These are phyloP conservation scores for Physcomitrellopsis africana DNA, from an alignment of 225 moss, liverwort and hornwort genomes.

Conservation along the genomic window DNA sequence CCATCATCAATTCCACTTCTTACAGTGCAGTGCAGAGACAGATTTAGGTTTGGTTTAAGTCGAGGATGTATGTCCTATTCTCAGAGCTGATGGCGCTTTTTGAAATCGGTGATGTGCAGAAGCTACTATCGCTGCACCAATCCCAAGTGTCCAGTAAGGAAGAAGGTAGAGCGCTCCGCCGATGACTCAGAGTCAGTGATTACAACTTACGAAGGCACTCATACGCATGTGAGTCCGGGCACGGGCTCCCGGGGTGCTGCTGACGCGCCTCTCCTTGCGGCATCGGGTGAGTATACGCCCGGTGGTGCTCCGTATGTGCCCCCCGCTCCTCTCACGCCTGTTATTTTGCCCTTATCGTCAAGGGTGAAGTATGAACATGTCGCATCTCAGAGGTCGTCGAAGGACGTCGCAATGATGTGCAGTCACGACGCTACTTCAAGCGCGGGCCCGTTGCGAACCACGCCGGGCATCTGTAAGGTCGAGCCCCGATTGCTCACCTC, in stretches of 20 bases:
- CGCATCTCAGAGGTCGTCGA: not conserved
- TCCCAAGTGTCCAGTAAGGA: constrained; percentile 67
- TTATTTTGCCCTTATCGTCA: constrained; percentile 3
- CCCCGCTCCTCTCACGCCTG: constrained; percentile 7
- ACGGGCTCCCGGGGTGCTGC: constrained; percentile 51
- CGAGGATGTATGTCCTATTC: not conserved
- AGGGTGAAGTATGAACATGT: constrained; percentile 37
- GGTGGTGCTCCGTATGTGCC: constrained; percentile 60
- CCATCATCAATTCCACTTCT: too few species aligned
- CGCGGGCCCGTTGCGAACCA: constrained; percentile 30
- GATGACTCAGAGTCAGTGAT: constrained; percentile 60
- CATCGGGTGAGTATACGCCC: constrained; percentile 50
- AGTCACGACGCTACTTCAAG: constrained; percentile 14
- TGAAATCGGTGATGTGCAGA: constrained; percentile 21
- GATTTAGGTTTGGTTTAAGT: not conserved
- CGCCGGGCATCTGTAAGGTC: constrained; percentile 22
- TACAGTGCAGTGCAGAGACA: too few species aligned
- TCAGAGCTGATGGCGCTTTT: not conserved
- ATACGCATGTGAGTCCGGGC: constrained; percentile 57
- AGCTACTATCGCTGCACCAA: constrained; percentile 70
- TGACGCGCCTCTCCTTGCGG: constrained; percentile 55
- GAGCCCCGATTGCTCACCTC: constrained; percentile 15
- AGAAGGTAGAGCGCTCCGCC: constrained; percentile 62
- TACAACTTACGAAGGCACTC: constrained; percentile 66
- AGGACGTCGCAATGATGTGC: constrained; percentile 12